Evolutionary conservation across 768 basidiomycete species (phyloP), one percentile per base, ranked within the genome.

Genomic region (Leccinum ochraceum): DNA sequence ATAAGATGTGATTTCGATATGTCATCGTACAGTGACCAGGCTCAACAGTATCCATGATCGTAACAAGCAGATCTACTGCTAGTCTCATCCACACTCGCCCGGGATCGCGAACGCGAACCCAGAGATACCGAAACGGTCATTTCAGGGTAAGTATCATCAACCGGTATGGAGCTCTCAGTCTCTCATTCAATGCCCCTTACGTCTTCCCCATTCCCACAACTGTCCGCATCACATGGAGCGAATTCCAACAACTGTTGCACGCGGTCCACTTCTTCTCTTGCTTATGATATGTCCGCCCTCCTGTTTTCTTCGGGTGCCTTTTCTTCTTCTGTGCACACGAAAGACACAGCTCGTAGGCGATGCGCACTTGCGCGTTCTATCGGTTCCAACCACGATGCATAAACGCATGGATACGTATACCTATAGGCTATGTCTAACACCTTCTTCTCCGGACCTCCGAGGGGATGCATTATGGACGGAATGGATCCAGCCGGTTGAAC

Each of bases 371-470:
- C 24, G 28, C n/a, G 24, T 13, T 1, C 28, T 57, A 46, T 48
- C 55, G 39, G 28, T 52, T 42, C 26, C 34, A 56, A 56, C 14
- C 53, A 37, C 30, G 59, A 53, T 54, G 48, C 50, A 56, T 56
- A 20, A 26, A 65, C 55, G 56, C 62, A 63, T 57, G 59, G 54
- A 20, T 9, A 24, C 17, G 4, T 42, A 32, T 20, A 20, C 22
- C 60, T 60, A 46, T 20, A 20, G n/a, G 44, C 44, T 46, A 46
- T 46, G 44, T 61, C 60, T 60, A 60, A 49, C 3, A 11, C 50
- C 44, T 53, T 62, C 54, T 61, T 53, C 56, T 59, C 59, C 66
- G 68, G 37, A 60, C 34, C 8, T 69, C 68, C 68, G 68, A 69
- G 69, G 68, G 48, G 49, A 59, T 46, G 44, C n/a, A 46, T 46